Evolutionary conservation across 768 basidiomycete species (phyloP), one percentile per base, ranked within the genome.

Genomic region (Tephrocybe sp.): DNA sequence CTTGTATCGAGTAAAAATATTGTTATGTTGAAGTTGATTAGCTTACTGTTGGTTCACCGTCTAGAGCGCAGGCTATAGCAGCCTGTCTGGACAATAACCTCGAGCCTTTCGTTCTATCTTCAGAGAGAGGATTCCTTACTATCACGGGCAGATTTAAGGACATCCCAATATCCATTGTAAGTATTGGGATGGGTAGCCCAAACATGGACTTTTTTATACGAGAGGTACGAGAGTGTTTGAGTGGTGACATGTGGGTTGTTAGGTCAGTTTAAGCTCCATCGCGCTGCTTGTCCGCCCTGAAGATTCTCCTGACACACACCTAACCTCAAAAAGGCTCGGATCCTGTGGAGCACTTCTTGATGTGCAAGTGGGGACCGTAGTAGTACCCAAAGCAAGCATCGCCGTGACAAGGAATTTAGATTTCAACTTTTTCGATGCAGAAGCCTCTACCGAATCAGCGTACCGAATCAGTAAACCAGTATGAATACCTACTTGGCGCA

Each of bases 121-220:
- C 86, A 14, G 89, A 90, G 59, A 77, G 90, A 42, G 88, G 89
- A 3, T 92, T 90, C 66, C 65, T 82, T 52, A 87, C 84, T 4
- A 77, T 87, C 45, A 87, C 87, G 4, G 87, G 87, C 10, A 73
- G 77, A 31, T 87, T 82, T 65, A 74, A 73, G 39, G 78, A 78
- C 41, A 65, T 76, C 13, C 87, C 88, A 7, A 65, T 92, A 23
- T 87, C 84, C 5, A 78, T 92, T 35, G 72, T 89, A 36, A 86
- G 85, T 56, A 90, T 91, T 49, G 90, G 90, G 11, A 92, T 92
- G 90, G 90, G 90, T 16, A 74, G 70, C 52, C 80, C 89, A 0
- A 92, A 89, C 68, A 85, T 84, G 71, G 90, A 92, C 66, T 92
- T 92, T 68, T 89, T 92, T 64, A 79, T 92, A 17, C 80, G 89